Evolutionary conservation across 495 filamentous ascomycete species (phyloP).

Genomic region (Penicillium bovifimosum): DNA sequence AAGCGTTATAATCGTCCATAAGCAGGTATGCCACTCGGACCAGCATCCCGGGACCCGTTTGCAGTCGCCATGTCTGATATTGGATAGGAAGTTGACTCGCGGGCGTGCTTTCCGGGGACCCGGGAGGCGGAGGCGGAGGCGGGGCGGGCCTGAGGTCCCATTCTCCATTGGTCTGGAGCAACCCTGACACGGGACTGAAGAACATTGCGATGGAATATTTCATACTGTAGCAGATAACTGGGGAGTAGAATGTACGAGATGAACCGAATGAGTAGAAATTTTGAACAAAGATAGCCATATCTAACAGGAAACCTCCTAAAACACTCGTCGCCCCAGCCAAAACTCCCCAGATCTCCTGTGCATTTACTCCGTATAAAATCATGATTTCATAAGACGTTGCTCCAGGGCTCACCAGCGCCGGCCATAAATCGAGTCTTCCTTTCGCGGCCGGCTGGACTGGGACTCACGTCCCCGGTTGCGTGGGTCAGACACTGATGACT

Average conservation of each 20-base stretch:
- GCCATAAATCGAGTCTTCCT: slow-evolving; percentile 41
- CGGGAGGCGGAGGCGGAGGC: not conserved
- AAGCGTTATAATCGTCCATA: not conserved
- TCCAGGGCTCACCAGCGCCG: slow-evolving; percentile 34
- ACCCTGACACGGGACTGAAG: not conserved
- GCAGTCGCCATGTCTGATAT: not conserved
- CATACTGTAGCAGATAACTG: not conserved
- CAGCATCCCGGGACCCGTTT: not conserved
- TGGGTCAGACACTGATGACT: slow-evolving; percentile 15
- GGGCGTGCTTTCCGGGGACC: slow-evolving; percentile 16
- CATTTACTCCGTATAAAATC: not conserved
- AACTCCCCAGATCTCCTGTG: not conserved
- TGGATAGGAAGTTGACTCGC: slow-evolving; percentile 13
- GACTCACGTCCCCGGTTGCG: slow-evolving; percentile 26
- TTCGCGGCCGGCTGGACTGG: slow-evolving; percentile 19
- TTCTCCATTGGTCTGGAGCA: not conserved
- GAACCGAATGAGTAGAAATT: not conserved
- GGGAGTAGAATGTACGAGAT: not conserved
- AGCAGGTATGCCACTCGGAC: not conserved
- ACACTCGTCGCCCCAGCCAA: not conserved
- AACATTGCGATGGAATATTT: not conserved
- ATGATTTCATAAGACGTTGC: slow-evolving; percentile 8
- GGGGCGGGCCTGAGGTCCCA: slow-evolving; percentile 4
- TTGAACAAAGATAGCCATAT: not conserved
- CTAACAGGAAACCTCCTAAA: not conserved